Conservation (phyloP, 2,329 filamentous ascomycete genomes). For the Fusarium palustre region DNA sequence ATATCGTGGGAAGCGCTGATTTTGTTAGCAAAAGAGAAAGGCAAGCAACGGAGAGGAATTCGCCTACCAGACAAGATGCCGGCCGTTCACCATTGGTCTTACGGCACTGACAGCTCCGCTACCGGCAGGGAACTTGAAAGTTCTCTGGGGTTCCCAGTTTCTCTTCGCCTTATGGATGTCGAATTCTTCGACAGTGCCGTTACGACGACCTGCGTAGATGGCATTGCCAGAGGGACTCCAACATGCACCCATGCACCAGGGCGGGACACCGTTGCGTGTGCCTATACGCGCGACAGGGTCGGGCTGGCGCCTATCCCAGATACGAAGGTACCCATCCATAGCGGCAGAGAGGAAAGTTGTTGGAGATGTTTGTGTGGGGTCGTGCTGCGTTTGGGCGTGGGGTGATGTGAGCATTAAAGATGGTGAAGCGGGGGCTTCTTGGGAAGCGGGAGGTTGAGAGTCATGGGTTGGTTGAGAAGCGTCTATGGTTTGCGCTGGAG, state of each 20-base stretch:
- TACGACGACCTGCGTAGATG: conserved; percentile 91
- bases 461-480: conserved; percentile 20
- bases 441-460: conserved; percentile 14
- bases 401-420: conserved; percentile 52
- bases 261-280: conserved; percentile 80
- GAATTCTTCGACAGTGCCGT: conserved; percentile 95
- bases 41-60: background rate
- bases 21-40: background rate
- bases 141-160: conserved; percentile 78
- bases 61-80: conserved; percentile 82
- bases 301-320: conserved; percentile 88
- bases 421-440: conserved; percentile 41
- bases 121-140: conserved; percentile 88
- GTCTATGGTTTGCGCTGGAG: conserved; percentile 24
- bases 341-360: conserved; percentile 89
- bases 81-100: conserved; percentile 89
- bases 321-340: conserved; percentile 86
- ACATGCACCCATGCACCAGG: conserved; percentile 97
- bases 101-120: conserved; percentile 92
- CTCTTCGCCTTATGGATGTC: conserved; percentile 79
- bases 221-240: conserved; percentile 97
- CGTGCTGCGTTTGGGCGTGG: conserved; percentile 57
- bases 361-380: conserved; percentile 72
- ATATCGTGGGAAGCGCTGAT: conserved; percentile 92
- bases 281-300: conserved; percentile 83